A percentile compares a stretch with the other conserved stretches of the same genome.
These are phyloP conservation scores for Botryotinia convoluta DNA, from an alignment of 2,329 filamentous ascomycete species.

Conservation along the genomic window DNA sequence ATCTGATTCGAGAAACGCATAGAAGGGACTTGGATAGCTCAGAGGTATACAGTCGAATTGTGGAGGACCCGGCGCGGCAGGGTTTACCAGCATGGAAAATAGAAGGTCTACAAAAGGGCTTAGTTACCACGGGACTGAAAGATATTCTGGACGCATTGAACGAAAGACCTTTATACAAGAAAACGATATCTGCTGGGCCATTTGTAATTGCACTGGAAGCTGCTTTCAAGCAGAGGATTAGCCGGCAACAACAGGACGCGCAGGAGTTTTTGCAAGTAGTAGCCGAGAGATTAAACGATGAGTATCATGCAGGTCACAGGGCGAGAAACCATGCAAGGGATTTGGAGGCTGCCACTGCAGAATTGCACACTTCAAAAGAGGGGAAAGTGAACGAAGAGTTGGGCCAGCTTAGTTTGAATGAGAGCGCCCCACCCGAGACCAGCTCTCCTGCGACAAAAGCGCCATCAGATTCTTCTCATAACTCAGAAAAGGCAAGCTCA, in stretches of 20 bases:
- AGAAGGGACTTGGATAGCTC: constrained; percentile 75
- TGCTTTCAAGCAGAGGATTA: constrained; percentile 88
- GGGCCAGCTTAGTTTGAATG: constrained; percentile 19
- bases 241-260: constrained; percentile 92
- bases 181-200: constrained; percentile 82
- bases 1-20: constrained; percentile 89
- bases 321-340: constrained; percentile 60
- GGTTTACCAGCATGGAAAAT: constrained; percentile 58
- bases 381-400: constrained; percentile 17
- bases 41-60: constrained; percentile 68
- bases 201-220: constrained; percentile 82
- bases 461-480: constrained; percentile 4
- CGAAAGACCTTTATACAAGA: constrained; percentile 88
- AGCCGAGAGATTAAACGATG: constrained; percentile 86
- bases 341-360: constrained; percentile 18
- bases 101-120: constrained; percentile 70
- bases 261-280: constrained; percentile 97
- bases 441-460: constrained; percentile 10
- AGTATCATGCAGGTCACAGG: constrained; percentile 81
- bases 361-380: constrained; percentile 19
- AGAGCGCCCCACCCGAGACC: constrained; percentile 2
- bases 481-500: constrained; percentile 16
- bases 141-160: constrained; percentile 90
- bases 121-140: constrained; percentile 85
- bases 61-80: constrained; percentile 47